Conservation (phyloP, 2,329 filamentous ascomycete species). For the Aspergillus hiratsukae region DNA sequence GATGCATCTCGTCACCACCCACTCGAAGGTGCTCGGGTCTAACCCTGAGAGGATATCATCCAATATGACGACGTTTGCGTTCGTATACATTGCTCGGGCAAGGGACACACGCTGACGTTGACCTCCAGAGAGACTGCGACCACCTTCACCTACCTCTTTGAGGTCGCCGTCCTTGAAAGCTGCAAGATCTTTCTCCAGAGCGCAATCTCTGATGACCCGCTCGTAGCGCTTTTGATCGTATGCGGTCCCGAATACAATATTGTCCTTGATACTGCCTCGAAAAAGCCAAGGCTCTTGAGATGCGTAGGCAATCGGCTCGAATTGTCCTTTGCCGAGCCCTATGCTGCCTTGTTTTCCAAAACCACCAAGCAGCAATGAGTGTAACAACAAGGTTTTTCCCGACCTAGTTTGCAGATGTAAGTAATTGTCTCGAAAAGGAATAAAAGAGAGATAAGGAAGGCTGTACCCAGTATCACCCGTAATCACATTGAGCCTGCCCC, state of each 20-base stretch:
- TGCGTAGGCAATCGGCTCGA: slow-evolving; percentile 35
- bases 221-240: slow-evolving; percentile 53
- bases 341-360: neutral
- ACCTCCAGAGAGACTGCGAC: slow-evolving; percentile 58
- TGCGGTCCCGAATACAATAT: slow-evolving; percentile 58
- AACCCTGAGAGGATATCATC: slow-evolving; percentile 40
- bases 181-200: slow-evolving; percentile 51
- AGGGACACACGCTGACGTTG: slow-evolving; percentile 58
- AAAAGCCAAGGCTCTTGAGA: slow-evolving; percentile 61
- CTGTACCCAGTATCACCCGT: slow-evolving; percentile 5
- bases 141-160: slow-evolving; percentile 58
- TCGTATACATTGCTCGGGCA: slow-evolving; percentile 54
- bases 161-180: slow-evolving; percentile 53
- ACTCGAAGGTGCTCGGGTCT: slow-evolving; percentile 5
- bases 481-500: slow-evolving; percentile 4
- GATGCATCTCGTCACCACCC: slow-evolving; percentile 7
- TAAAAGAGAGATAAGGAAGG: neutral
- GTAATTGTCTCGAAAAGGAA: neutral
- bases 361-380: neutral
- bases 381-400: slow-evolving; percentile 5
- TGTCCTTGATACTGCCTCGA: slow-evolving; percentile 60
- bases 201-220: slow-evolving; percentile 57
- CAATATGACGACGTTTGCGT: slow-evolving; percentile 50
- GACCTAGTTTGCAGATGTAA: slow-evolving; percentile 1
- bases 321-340: slow-evolving; percentile 3